These are phyloP conservation scores for Kwoniella mangroviensis DNA, from an alignment of 768 basidiomycete species.

Conservation along the genomic window DNA sequence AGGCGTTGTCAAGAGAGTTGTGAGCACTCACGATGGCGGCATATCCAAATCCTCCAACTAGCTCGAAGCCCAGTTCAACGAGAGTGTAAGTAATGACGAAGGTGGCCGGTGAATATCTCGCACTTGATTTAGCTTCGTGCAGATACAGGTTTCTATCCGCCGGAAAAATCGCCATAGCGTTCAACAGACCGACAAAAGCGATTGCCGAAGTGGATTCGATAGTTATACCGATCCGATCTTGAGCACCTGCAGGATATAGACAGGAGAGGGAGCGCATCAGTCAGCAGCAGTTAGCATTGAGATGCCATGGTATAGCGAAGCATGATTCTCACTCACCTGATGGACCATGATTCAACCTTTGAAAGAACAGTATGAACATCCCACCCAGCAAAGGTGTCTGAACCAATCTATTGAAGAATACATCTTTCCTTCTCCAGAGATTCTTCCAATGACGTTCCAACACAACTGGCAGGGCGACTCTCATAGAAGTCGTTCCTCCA, in stretches of 20 bases:
- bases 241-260: slow-evolving; percentile 44
- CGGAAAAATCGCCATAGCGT: slow-evolving; percentile 60
- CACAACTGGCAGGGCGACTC: slow-evolving; percentile 59
- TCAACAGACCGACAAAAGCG: slow-evolving; percentile 59
- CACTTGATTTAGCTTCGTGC: slow-evolving; percentile 60
- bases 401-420: slow-evolving; percentile 50
- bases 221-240: slow-evolving; percentile 60
- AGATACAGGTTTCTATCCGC: slow-evolving; percentile 61
- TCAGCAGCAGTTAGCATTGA: background rate
- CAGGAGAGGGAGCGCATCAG: background rate
- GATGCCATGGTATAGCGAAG: background rate
- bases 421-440: slow-evolving; percentile 59
- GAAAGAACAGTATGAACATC: slow-evolving; percentile 59
- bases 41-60: slow-evolving; percentile 54
- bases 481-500: slow-evolving; percentile 54
- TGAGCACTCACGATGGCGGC: slow-evolving; percentile 33
- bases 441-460: slow-evolving; percentile 59
- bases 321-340: slow-evolving; percentile 33
- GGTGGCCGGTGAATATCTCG: slow-evolving; percentile 59
- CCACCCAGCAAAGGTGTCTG: slow-evolving; percentile 44
- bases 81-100: slow-evolving; percentile 59
- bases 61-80: slow-evolving; percentile 57
- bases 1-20: background rate
- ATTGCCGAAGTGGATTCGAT: slow-evolving; percentile 54
- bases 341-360: slow-evolving; percentile 57